Base-by-base conservation (phyloP, 495 filamentous ascomycete species). In the Podospora didyma region DNA sequence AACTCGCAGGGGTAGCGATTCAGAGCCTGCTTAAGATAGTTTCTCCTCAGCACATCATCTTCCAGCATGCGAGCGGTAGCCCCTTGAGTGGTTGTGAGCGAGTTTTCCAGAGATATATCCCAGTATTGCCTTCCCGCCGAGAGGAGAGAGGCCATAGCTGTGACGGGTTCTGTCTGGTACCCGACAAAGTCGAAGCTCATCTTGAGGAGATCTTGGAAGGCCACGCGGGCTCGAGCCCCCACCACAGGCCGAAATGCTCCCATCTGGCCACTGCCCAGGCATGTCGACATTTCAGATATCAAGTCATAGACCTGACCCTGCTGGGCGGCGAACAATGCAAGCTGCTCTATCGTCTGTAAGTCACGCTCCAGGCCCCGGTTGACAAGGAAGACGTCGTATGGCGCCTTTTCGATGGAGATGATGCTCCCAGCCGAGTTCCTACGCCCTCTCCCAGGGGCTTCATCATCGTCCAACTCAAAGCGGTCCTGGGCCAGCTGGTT, bases 1-100 rank as follows among this genome's bases (percentile, higher is more conserved):
- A 86, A 83, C 70, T 98, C 94, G 69, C 88, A 90, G 1, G 94
- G 94, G 69, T 90, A 97, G 45, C 93, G 85, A 51, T 79, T 80
- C 20, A 83, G 79, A 2, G 94, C 83, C 55, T 80, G 73, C 20
- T 73, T 69, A 35, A 91, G 79, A 51, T 89, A 78, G 22, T 66
- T 69, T 19, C 74, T 71, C 63, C 85, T 76, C 11, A 91, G 67
- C 2, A 73, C 50, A 9, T 76, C 64, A 54, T 89, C 82, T 14
- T 77, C 73, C 22, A 84, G 67, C 58, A 87, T 86, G 11, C 73
- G 58, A 2, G 63, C 68, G 5, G 81, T 58, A 9, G 75, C 59
- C 39, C 76, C 80, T 11, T 82, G 79, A 48, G 81, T 74, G 10
- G 73, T 63, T 11, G 66, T 55, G 26, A 72, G 59, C 31, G 72